Evolutionary conservation across 495 filamentous ascomycete genomes (phyloP).

Genomic region (Penicillium angulare): DNA sequence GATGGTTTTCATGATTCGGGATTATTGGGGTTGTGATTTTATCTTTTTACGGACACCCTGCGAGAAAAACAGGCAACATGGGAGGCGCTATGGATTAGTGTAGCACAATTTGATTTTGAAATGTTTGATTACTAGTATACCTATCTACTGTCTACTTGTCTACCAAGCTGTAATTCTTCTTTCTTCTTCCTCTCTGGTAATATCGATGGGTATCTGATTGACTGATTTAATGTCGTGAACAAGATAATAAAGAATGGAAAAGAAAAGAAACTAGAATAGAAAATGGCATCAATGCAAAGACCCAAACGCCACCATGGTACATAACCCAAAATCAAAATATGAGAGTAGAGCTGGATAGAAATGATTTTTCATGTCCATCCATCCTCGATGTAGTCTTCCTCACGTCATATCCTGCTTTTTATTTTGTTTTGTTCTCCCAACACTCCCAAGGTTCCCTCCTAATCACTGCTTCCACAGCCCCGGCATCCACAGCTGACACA

Average conservation of each 20-base stretch:
- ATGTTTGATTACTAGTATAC: conserved; percentile 25
- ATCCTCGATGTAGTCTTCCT: too few species aligned
- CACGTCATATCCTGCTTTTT: too few species aligned
- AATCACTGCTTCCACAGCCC: conserved; percentile 83
- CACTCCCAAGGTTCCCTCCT: too few species aligned
- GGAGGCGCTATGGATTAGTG: conserved; percentile 22
- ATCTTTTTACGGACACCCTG: conserved; percentile 11
- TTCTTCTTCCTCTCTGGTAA: too few species aligned
- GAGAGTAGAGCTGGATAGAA: too few species aligned
- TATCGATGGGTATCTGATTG: conserved; percentile 28
- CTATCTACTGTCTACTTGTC: too few species aligned
- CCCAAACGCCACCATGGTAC: conserved; percentile 13
- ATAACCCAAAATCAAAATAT: too few species aligned
- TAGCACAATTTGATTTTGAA: conserved; percentile 29
- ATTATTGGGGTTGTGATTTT: conserved; percentile 22
- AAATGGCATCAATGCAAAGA: conserved; percentile 11
- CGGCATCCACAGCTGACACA: conserved; percentile 96
- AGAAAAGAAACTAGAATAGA: background rate
- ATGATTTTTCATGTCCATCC: too few species aligned
- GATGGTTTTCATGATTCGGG: conserved; percentile 36
- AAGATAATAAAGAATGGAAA: conserved; percentile 4
- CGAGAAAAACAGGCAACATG: conserved; percentile 11
- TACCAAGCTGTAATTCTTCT: conserved; percentile 3
- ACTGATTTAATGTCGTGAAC: too few species aligned
- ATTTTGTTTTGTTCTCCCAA: too few species aligned